These are phyloP conservation scores for Skeletonema potamos DNA, from an alignment of 108 stramenopile genomes.

Conservation along the genomic window DNA sequence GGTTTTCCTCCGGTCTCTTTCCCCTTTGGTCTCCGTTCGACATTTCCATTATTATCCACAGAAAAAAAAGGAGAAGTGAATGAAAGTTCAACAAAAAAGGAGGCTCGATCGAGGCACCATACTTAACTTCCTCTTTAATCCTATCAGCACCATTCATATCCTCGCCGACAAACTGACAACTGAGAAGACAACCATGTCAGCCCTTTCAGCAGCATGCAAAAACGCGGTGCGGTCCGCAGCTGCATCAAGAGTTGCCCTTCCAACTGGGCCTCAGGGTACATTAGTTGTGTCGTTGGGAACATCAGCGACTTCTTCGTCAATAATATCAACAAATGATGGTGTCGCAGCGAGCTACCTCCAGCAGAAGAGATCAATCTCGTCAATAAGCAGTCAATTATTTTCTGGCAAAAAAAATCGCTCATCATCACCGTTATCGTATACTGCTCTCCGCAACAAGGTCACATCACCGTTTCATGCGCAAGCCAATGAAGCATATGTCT, in stretches of 20 bases:
- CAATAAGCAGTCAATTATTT: slow-evolving; percentile 14
- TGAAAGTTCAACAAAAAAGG: too few species aligned
- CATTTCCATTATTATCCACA: too few species aligned
- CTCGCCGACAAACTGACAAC: too few species aligned
- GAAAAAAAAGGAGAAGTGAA: too few species aligned
- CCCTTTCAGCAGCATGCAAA: slow-evolving; percentile 5
- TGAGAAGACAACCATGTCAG: slow-evolving; percentile 29
- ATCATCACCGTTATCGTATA: slow-evolving; percentile 18
- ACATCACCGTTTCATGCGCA: slow-evolving; percentile 34
- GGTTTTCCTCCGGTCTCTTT: too few species aligned
- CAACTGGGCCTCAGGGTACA: neutral
- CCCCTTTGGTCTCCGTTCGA: too few species aligned
- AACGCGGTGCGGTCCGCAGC: neutral
- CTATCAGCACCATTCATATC: too few species aligned
- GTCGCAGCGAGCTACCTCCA: neutral
- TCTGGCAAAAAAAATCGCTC: neutral
- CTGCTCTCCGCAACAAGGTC: slow-evolving; percentile 39
- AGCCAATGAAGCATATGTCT: slow-evolving; percentile 47
- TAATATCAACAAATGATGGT: too few species aligned
- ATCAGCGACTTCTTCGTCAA: neutral
- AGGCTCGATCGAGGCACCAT: too few species aligned
- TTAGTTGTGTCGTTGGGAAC: neutral
- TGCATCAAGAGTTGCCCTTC: neutral
- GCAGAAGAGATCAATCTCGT: slow-evolving; percentile 14
- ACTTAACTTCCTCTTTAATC: too few species aligned